Evolutionary conservation across 1,284 basidiomycete species (phyloP), one percentile per base, ranked within the genome.

Genomic region (Neonothopanus nambi): DNA sequence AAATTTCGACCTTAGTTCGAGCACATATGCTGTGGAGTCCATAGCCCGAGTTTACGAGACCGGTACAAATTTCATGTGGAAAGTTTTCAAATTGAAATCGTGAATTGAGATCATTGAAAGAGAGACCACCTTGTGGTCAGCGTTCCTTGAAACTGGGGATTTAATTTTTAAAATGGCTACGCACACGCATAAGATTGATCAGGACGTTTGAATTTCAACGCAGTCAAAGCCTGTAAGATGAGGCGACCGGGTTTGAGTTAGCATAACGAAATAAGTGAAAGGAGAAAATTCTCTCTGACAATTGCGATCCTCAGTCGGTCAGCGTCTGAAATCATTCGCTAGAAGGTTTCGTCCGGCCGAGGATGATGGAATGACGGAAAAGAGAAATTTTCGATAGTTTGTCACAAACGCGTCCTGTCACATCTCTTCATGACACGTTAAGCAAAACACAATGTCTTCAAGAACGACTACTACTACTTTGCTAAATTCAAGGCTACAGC

Each of bases 11-110:
- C 67, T 72, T 24, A 82, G 64, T 50, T 79, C 72, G 17, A 79
- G 65, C 23, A 74, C 66, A 65, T 76, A 79, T 51, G 77, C 78
- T 81, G 55, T 21, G 20, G 24, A n/a, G n/a, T n/a, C n/a, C n/a
- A n/a, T n/a, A n/a, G n/a, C n/a, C n/a, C n/a, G n/a, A n/a, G n/a
- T n/a, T 28, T 44, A 7, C 28, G 26, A 33, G 21, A 8, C 23
- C 38, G 5, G 12, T 11, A 20, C 18, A 24, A 20, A 52, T 33
- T 51, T 13, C 15, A 21, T 35, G 36, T 17, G 35, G 21, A 24
- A 30, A n/a, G 15, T 35, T 12, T 11, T 33, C 11, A 5, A 5
- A 5, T 33, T 33, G 30, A 33, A 33, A 33, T 33, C 13, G 30
- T 8, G 9, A 33, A 9, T 40, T n/a, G 21, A 18, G 13, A n/a